Base-by-base conservation (phyloP, 2,329 filamentous ascomycete species). In the Aspergillus terreus region DNA sequence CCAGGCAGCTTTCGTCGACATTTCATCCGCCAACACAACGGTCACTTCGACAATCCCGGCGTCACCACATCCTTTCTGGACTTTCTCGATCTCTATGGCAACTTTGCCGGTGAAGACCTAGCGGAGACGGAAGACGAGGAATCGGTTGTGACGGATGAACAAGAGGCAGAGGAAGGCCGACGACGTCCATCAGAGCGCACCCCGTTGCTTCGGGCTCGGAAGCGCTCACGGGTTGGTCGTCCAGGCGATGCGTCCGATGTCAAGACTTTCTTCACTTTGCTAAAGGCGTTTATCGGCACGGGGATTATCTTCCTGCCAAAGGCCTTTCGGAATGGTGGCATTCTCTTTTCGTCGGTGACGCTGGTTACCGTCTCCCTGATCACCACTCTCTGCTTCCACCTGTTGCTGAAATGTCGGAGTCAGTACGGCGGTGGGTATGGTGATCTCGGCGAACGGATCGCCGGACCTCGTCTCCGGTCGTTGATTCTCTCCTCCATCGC, bases 261-360 rank as follows among this genome's bases (percentile, higher is more conserved):
- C 36, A 87, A 88, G 72, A 85, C 87, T 0, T 91, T 91, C 70
- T 90, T 90, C 67, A 91, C 87, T 0, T 75, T 90, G 9, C 74
- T 91, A 47, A 91, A 91, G 68, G 87, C 87, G 1, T 91, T 91
- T 61, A 81, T 91, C 48, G 87, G 87, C 44, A 91, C 87, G 0
- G 87, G 87, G 54, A 90, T 91, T 67, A 89, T 91, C 83, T 91
- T 91, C 63, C 68, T 91, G 42, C 87, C 87, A 44, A 90, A 89
- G 64, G 87, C 87, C 0, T 91, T 90, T 71, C 82, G 83, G 63
- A 91, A 91, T 58, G 87, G 87, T 33, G 87, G 87, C 21, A 84
- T 91, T 47, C 73, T 90, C 10, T 91, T 91, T 65, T 90, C 87
- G 0, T 85, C 83, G 0, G 70, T 89, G 46, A 84, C 85, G 0